Evolutionary conservation across 2,329 filamentous ascomycete species (phyloP), one percentile per base, ranked within the genome.

Genomic region (Pseudogymnoascus sp.): DNA sequence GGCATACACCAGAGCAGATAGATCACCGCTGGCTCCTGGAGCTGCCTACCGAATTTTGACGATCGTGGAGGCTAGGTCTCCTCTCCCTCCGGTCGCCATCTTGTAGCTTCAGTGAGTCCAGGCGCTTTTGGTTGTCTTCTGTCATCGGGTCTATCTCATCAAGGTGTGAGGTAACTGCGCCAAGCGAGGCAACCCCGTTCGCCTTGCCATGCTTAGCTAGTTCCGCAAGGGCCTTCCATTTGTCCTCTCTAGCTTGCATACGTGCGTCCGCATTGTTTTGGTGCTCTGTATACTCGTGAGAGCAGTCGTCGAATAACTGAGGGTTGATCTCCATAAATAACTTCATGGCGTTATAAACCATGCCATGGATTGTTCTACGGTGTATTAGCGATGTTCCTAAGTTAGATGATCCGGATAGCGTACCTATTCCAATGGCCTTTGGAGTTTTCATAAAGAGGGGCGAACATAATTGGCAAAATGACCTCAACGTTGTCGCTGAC

Each of bases 331-430:
- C 95, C 95, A 99, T 99, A 77, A 99, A 99, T 38, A 99, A 84
- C 76, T 99, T 99, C 95, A 99, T 98, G 63, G 95, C 95, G 72
- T 98, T 99, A 76, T 98, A 98, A 10, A 99, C 95, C 93, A 99
- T 98, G 74, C 95, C 95, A 73, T 99, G 95, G 69, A 99, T 99
- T 6, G 95, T 99, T 72, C 95, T 98, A 68, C 1, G 6, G 60
- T 8, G 12, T 24, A 66, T 81, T 71, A 81, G 77, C 50, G 4
- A 35, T 62, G 43, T 62, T 16, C 19, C 11, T 4, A 19, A 19
- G 35, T 26, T 56, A 56, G 60, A 50, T 56, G 28, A 14, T 33
- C n/a, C 16, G 5, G 50, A 14, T 56, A 59, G 72, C 84, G 72
- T 82, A 96, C 93, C 93, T 85, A 74, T 99, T 99, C 95, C 95